Evolutionary conservation across 1,284 basidiomycete species (phyloP), one percentile per base, ranked within the genome.

Genomic region (Tilletia walkeri): DNA sequence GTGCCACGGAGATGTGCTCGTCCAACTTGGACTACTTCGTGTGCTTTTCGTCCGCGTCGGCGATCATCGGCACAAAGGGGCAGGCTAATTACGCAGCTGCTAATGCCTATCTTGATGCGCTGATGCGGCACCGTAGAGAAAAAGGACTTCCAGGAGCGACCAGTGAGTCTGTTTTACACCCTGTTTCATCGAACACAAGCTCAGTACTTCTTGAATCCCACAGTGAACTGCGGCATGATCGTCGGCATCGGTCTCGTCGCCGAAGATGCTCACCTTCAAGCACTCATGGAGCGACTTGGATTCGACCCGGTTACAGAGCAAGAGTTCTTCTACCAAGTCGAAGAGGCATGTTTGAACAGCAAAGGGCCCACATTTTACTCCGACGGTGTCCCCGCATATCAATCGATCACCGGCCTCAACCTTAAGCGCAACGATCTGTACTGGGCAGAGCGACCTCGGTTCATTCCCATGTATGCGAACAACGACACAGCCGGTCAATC

Each of bases 261-360:
- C 12, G 47, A 49, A n/a, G 47, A 49, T n/a, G 47, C 47, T n/a
- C 10, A 49, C 12, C 47, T 49, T n/a, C 47, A 49, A n/a, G 47
- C 47, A 1, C 47, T 49, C 47, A 49, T 49, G 47, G 47, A 49
- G 47, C 47, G 47, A 12, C 47, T 49, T n/a, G 47, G 47, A 49
- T 49, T 49, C 47, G 47, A 49, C 47, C 47, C 47, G 10, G 47
- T 49, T 12, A 49, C 47, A n/a, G 47, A 49, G 47, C 47, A 49
- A n/a, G 47, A 49, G n/a, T 49, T 49, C 47, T 49, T 49, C 47
- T 49, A 49, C 47, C 47, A 49, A 49, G 47, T 49, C 47, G 47
- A 49, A 49, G 47, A 49, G 47, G 47, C 47, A 12, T 49, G 47
- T 49, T 12, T 49, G 12, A 49, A 49, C 47, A n/a, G 47, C 47